Conservation (phyloP, 176 grass and related monocot species). For the Triticum monococcum region DNA sequence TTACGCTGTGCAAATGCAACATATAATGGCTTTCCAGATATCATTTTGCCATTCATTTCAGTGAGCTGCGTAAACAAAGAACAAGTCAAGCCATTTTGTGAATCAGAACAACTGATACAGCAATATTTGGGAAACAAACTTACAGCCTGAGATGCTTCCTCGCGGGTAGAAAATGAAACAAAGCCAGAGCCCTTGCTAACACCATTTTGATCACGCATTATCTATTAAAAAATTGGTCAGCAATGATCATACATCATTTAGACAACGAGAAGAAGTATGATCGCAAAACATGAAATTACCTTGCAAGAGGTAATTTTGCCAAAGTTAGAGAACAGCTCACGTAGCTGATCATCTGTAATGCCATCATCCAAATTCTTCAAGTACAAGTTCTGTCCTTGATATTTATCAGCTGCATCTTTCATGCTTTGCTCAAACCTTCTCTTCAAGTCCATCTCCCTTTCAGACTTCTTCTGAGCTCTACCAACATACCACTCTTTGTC, state of each 20-base stretch:
- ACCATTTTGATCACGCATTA: constrained; percentile 82
- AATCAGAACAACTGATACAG: background rate
- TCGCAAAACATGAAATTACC: constrained; percentile 42
- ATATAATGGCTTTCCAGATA: constrained; percentile 87
- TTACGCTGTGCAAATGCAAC: constrained; percentile 93
- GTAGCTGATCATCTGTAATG: constrained; percentile 72
- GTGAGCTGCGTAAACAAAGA: constrained; percentile 46
- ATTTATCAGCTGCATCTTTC: constrained; percentile 76
- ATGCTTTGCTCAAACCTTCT: constrained; percentile 76
- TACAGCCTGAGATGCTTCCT: constrained; percentile 85
- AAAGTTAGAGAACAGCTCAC: constrained; percentile 65
- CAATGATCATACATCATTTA: background rate
- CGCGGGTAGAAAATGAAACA: constrained; percentile 77
- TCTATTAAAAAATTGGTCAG: constrained; percentile 45
- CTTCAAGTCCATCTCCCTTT: constrained; percentile 81
- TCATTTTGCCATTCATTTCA: constrained; percentile 98
- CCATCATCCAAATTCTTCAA: constrained; percentile 93
- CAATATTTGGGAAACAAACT: constrained; percentile 33
- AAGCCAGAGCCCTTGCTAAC: constrained; percentile 91
- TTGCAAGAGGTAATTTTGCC: constrained; percentile 93
- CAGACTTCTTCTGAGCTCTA: constrained; percentile 86
- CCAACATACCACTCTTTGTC: constrained; percentile 83
- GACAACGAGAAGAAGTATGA: background rate
- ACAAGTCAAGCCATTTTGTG: background rate
- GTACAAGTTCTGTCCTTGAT: constrained; percentile 83